A percentile compares a stretch with the other conserved stretches of the same genome.
phyloP scores from a whole-genome alignment of 805 yeast genomes.

The Candida khao-thaluensis region DNA sequence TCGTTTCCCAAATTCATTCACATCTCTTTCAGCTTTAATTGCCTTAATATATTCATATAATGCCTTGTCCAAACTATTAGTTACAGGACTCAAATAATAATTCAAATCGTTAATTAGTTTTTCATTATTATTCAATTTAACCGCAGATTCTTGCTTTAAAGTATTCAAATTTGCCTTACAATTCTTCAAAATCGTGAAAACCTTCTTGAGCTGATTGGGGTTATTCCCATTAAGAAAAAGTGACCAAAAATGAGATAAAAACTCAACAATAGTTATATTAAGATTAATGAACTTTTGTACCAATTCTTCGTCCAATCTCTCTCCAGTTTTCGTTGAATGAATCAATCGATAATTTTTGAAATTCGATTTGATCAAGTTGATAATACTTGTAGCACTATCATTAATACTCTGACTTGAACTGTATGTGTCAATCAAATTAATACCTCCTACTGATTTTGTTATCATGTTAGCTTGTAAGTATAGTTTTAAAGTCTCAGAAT shows the following conservation, averaged over 20 bases:
- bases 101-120: slow-evolving; percentile 31
- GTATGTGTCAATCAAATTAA: slow-evolving; percentile 26
- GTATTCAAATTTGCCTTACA: slow-evolving; percentile 30
- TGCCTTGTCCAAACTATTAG: slow-evolving; percentile 34
- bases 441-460: slow-evolving; percentile 14
- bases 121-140: slow-evolving; percentile 23
- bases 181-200: slow-evolving; percentile 36
- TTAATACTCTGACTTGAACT: slow-evolving; percentile 24
- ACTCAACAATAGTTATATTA: slow-evolving; percentile 42
- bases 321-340: slow-evolving; percentile 7
- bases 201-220: slow-evolving; percentile 36
- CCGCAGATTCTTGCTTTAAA: slow-evolving; percentile 22
- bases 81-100: slow-evolving; percentile 32
- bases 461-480: slow-evolving; percentile 20
- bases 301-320: slow-evolving; percentile 21
- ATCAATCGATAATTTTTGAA: slow-evolving; percentile 28
- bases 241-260: slow-evolving; percentile 45
- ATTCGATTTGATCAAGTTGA: slow-evolving; percentile 33
- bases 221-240: slow-evolving; percentile 35
- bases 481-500: slow-evolving; percentile 14
- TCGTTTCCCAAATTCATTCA: slow-evolving; percentile 38
- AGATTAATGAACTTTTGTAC: slow-evolving; percentile 36
- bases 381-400: slow-evolving; percentile 32
- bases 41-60: slow-evolving; percentile 35
- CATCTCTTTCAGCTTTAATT: slow-evolving; percentile 15